Evolutionary conservation across 2,329 filamentous ascomycete species (phyloP), one percentile per base, ranked within the genome.

Genomic region (Nemania abortiva): DNA sequence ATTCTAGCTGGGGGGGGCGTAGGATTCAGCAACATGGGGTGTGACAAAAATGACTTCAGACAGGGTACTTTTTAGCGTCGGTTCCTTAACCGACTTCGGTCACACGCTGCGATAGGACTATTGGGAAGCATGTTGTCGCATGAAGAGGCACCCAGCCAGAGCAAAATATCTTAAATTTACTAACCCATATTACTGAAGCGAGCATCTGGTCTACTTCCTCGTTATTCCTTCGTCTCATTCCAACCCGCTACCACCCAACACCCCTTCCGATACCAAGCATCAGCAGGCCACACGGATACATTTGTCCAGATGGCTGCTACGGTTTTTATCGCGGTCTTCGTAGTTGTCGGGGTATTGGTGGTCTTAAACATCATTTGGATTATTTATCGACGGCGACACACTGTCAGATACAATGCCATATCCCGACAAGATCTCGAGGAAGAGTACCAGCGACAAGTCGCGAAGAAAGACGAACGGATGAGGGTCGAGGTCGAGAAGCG

Each of bases 381-480:
- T 31, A 15, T 53, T 31, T 53, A 53, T 53, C 24, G 24, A 53
- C 50, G 50, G 29, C 50, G 24, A 6, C 22, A 31, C 11, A 31
- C 27, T 20, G 27, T 53, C 24, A 29, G 24, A 53, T 53, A 53
- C 24, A 53, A 4, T 29, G 50, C 50, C 50, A 18, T 53, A 53
- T 53, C 50, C 22, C 50, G 24, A 53, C 13, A 53, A 31, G 50
- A 15, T 15, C 50, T 53, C 22, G 50, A 53, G 50, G 50, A 53
- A n/a, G 27, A 53, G 24, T 53, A 53, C 27, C 24, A 53, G 24
- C 22, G 50, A 53, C 10, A 53, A 31, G 22, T 53, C 11, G 50
- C 50, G 11, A 53, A 53, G 50, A 53, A 53, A 53, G 50, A 53
- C 27, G 50, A 22, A 31, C 22, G 7, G 50, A 31, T 53, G 50